Conservation (phyloP, 345 rosid genomes). For the Dimocarpus longan region DNA sequence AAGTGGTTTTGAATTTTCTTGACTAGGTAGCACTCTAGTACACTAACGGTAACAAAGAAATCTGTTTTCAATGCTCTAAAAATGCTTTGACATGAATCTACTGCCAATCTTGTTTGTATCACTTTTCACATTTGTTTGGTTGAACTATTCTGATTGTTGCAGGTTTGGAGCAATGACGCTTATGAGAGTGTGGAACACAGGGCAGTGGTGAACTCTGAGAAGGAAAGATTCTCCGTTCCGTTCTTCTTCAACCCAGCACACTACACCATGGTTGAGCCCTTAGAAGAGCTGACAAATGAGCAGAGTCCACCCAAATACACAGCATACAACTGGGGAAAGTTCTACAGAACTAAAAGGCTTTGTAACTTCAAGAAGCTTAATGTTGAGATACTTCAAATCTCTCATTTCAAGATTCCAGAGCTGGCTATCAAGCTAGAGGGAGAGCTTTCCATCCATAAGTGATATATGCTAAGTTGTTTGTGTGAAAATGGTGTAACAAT, state of each 20-base stretch:
- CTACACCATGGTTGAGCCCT: slow-evolving; percentile 45
- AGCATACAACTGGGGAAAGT: slow-evolving; percentile 69
- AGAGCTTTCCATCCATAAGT: neutral
- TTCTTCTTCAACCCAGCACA: slow-evolving; percentile 47
- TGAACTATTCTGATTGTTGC: neutral
- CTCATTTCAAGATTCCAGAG: slow-evolving; percentile 47
- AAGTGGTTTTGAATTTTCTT: too few relatives aligned
- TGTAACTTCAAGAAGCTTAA: slow-evolving; percentile 66
- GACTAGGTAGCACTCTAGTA: too few relatives aligned
- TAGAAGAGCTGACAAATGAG: slow-evolving; percentile 51
- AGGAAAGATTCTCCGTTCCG: slow-evolving; percentile 50
- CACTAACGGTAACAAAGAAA: too few relatives aligned
- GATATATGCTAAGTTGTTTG: too few relatives aligned
- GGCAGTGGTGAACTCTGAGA: slow-evolving; percentile 43
- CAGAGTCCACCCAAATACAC: slow-evolving; percentile 52
- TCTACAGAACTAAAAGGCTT: slow-evolving; percentile 47
- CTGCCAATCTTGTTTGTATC: too few relatives aligned
- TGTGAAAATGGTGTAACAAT: too few relatives aligned
- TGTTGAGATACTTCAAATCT: slow-evolving; percentile 59
- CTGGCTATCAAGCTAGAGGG: neutral
- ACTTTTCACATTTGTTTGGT: slow-evolving; percentile 7
- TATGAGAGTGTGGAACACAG: slow-evolving; percentile 57
- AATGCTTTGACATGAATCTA: too few relatives aligned
- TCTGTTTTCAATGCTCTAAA: too few relatives aligned
- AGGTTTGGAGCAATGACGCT: slow-evolving; percentile 59